Base-by-base conservation (phyloP, 352 stramenopile species). In the Peronospora belbahrii region DNA sequence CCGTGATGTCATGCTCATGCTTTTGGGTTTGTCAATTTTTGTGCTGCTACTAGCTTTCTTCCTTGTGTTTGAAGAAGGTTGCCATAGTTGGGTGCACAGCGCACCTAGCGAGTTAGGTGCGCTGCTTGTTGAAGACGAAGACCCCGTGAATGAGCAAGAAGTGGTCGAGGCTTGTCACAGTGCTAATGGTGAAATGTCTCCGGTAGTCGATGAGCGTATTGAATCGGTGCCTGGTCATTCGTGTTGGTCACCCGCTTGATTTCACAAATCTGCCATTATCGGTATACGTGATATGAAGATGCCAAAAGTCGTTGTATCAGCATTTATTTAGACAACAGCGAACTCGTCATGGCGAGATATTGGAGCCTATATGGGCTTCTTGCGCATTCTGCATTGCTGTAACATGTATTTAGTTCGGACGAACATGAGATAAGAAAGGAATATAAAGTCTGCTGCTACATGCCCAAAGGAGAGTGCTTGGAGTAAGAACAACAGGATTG, bases 1-100 rank as follows among this genome's bases (percentile, higher is more conserved):
- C 76, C 60, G 85, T 48, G 44, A 81, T 28, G 73, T 94, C 69
- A 93, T 97, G 57, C 75, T 83, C 49, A 60, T 95, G 62, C 59
- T 94, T 13, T 43, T 89, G n/a, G 52, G 63, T 34, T 78, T 93
- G 74, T 70, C 83, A 11, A 45, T 78, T 22, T 32, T 85, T 2
- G 70, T 78, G 31, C 69, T 92, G 27, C 49, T 84, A n/a, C 48
- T 94, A 14, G 80, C 70, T 40, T 20, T 95, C 31, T 41, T 83
- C 34, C 54, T 94, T 4, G 49, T 88, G 20, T 60, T 70, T 15
- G 66, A 88, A 36, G 79, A 90, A 59, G 70, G 71, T 33, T 59
- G 62, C 8, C 69, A 65, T 28, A 65, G 65, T 6, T 78, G 74
- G 52, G 28, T 83, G 36, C 64, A 87, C 2, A 87, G 68, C n/a